Conservation (phyloP, 148 eudicot species). For the Arctostaphylos glauca region DNA sequence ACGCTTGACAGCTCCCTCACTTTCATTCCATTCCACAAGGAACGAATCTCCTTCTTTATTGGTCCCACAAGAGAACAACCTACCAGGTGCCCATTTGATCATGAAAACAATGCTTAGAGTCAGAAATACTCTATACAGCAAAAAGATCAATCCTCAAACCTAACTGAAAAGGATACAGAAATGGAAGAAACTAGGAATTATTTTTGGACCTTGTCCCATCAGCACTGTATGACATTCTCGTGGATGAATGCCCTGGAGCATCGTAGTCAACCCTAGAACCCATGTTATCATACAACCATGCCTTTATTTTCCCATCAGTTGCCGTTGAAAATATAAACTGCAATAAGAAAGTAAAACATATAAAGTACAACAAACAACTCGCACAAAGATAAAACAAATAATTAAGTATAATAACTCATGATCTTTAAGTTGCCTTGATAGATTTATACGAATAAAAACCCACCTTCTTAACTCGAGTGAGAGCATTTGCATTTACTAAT, state of each 20-base stretch:
- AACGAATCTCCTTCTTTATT: slow-evolving; percentile 92
- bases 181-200: slow-evolving; percentile 1
- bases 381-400: neutral
- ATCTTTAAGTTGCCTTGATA: neutral
- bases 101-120: neutral
- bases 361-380: too few relatives aligned
- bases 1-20: slow-evolving; percentile 87
- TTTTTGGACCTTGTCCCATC: slow-evolving; percentile 75
- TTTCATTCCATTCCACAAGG: slow-evolving; percentile 97
- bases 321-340: slow-evolving; percentile 95
- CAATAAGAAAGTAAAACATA: neutral
- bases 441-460: neutral
- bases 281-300: slow-evolving; percentile 83
- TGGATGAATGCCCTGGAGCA: slow-evolving; percentile 90
- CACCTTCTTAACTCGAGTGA: neutral
- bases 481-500: neutral
- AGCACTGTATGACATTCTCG: slow-evolving; percentile 83
- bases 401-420: neutral
- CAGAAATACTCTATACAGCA: neutral
- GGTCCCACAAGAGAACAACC: slow-evolving; percentile 94
- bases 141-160: neutral
- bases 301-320: slow-evolving; percentile 93
- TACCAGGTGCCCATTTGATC: slow-evolving; percentile 25
- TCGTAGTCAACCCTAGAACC: slow-evolving; percentile 94
- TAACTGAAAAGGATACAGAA: neutral